These are phyloP conservation scores for Parsonsia alboflavescens DNA, from an alignment of 257 asterid species.

Conservation along the genomic window DNA sequence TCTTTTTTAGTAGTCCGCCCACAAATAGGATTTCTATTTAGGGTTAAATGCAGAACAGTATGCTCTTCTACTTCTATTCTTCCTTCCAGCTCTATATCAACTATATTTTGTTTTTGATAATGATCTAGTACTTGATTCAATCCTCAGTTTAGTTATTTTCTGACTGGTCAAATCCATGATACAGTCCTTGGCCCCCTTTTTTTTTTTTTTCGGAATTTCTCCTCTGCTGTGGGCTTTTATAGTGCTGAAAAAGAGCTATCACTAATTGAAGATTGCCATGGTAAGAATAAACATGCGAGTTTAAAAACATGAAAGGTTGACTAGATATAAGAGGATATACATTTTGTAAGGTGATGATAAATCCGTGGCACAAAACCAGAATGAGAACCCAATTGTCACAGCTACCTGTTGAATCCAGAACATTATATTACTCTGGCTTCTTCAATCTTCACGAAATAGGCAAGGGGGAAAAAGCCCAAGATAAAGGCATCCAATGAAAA, in stretches of 20 bases:
- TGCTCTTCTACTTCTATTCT: background rate
- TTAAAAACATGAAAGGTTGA: conserved; percentile 60
- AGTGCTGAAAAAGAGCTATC: background rate
- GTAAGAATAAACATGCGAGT: conserved; percentile 46
- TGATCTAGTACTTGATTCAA: background rate
- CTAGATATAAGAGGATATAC: conserved; percentile 62
- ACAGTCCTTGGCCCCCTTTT: background rate
- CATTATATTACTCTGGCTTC: conserved; percentile 15
- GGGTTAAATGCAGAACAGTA: background rate
- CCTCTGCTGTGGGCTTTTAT: background rate
- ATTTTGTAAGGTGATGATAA: conserved; percentile 51
- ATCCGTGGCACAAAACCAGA: conserved; percentile 63
- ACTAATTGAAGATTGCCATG: conserved; percentile 23
- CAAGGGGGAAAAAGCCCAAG: background rate
- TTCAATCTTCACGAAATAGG: conserved; percentile 12
- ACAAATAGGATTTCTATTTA: background rate
- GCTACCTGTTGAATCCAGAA: conserved; percentile 54
- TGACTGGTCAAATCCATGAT: background rate
- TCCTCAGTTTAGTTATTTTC: background rate
- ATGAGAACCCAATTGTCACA: conserved; percentile 64
- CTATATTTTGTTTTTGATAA: background rate
- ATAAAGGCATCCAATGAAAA: conserved; percentile 10
- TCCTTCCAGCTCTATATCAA: conserved; percentile 1
- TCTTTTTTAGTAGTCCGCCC: no score
- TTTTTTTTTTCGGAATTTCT: no score